A percentile compares a stretch with the other conserved stretches of the same genome.
phyloP scores from a whole-genome alignment of 139 green algal genomes.

The Astrephomene gubernaculifera region DNA sequence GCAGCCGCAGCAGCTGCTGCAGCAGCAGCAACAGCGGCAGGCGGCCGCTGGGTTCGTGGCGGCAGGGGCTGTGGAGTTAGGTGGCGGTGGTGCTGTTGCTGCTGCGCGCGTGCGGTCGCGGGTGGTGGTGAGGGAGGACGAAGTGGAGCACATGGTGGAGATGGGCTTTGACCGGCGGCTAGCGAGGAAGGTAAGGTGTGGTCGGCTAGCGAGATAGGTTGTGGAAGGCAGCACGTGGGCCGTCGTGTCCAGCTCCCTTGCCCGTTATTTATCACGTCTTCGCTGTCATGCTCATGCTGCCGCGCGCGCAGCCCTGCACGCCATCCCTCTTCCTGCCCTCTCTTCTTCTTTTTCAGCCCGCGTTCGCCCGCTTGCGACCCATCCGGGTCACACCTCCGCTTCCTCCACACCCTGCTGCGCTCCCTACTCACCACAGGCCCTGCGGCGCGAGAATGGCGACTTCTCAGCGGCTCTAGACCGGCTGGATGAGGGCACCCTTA shows the following conservation, averaged over 20 bases:
- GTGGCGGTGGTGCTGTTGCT: neutral
- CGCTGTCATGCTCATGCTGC: too few species aligned
- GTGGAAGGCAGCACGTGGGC: too few species aligned
- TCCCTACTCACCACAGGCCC: neutral
- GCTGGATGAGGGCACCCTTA: neutral
- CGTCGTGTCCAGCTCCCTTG: too few species aligned
- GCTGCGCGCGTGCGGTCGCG: neutral
- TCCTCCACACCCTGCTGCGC: neutral
- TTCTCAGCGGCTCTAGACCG: neutral
- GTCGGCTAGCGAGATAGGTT: neutral
- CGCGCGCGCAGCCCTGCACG: too few species aligned
- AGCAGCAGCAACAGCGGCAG: neutral
- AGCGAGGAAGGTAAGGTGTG: neutral
- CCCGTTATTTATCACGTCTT: too few species aligned
- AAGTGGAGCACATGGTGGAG: neutral
- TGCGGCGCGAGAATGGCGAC: slow-evolving; percentile 6
- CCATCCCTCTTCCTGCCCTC: too few species aligned
- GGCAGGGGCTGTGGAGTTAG: neutral
- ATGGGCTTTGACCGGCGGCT: slow-evolving; percentile 6
- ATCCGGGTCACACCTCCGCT: too few species aligned
- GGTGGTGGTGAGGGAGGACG: neutral
- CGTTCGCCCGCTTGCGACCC: too few species aligned
- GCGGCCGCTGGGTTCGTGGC: neutral
- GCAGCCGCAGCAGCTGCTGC: neutral
- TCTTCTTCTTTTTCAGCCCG: too few species aligned